Percentiles rank a stretch among this genome's conserved stretches.
Conservation (phyloP, 768 basidiomycete genomes). For the Lepiota subincarnata region DNA sequence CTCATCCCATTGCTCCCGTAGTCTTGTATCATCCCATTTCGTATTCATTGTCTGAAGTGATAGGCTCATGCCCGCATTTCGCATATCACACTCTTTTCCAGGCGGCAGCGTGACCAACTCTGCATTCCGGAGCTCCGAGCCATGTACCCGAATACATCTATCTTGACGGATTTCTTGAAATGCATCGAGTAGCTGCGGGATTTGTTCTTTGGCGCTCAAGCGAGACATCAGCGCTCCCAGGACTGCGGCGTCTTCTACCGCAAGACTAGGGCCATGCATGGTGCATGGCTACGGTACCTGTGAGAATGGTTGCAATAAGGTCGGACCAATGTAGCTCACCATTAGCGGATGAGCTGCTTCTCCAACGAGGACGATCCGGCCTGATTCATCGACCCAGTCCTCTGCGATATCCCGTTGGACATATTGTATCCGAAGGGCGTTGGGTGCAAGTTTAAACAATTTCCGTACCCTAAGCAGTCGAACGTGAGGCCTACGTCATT, state of each 20-base stretch:
- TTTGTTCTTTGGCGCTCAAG: slow-evolving; percentile 37
- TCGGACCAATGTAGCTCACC: slow-evolving; percentile 26
- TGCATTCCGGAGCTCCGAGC: slow-evolving; percentile 40
- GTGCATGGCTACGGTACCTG: slow-evolving; percentile 38
- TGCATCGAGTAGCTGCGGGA: slow-evolving; percentile 43
- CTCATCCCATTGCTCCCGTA: slow-evolving; percentile 45
- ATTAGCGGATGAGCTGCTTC: slow-evolving; percentile 54
- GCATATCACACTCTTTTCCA: slow-evolving; percentile 36
- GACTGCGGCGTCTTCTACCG: slow-evolving; percentile 55
- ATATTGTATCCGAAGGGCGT: slow-evolving; percentile 33
- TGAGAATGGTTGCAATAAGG: slow-evolving; percentile 1
- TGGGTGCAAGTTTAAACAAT: slow-evolving; percentile 28
- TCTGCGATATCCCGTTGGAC: slow-evolving; percentile 32
- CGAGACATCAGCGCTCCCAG: slow-evolving; percentile 51
- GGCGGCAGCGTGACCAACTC: slow-evolving; percentile 38
- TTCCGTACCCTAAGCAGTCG: slow-evolving; percentile 27
- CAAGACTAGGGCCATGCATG: slow-evolving; percentile 41
- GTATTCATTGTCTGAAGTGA: slow-evolving; percentile 16
- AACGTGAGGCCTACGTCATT: slow-evolving; percentile 1
- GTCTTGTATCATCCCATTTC: slow-evolving; percentile 35
- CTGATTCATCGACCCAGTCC: slow-evolving; percentile 47
- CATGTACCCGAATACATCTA: slow-evolving; percentile 38
- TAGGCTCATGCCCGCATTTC: slow-evolving; percentile 35
- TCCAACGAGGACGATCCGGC: slow-evolving; percentile 44
- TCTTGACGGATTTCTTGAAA: slow-evolving; percentile 48